These are phyloP conservation scores for Pichia rugopelliculosa DNA, from an alignment of 805 yeast species.

Conservation along the genomic window DNA sequence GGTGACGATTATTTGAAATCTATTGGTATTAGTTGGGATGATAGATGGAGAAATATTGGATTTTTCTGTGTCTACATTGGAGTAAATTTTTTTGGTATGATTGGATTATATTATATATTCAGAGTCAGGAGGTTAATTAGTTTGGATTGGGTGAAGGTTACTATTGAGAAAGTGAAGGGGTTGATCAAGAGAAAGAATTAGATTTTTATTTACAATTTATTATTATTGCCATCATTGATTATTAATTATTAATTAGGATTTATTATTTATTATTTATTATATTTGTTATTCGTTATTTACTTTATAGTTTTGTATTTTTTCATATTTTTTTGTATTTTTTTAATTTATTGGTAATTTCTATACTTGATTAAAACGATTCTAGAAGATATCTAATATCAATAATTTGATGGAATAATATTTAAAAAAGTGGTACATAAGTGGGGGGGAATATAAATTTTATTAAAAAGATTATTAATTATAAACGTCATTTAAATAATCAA, in stretches of 20 bases:
- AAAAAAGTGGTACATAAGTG: too few species aligned
- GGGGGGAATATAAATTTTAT: too few species aligned
- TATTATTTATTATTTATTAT: not conserved
- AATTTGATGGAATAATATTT: too few species aligned
- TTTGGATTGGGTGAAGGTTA: not conserved
- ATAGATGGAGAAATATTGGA: slow-evolving; percentile 65
- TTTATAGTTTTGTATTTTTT: not conserved
- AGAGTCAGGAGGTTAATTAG: slow-evolving; percentile 21
- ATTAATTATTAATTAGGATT: too few species aligned
- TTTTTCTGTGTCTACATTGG: slow-evolving; percentile 48
- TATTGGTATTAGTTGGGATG: slow-evolving; percentile 35
- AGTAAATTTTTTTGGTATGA: slow-evolving; percentile 41
- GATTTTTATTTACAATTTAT: too few species aligned
- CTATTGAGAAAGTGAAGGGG: not conserved
- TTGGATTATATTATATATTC: slow-evolving; percentile 28
- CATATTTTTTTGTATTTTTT: not conserved
- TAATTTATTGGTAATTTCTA: too few species aligned
- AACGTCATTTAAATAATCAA: not conserved
- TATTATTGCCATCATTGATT: too few species aligned
- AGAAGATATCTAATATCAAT: too few species aligned
- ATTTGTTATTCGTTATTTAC: not conserved
- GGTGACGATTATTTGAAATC: slow-evolving; percentile 42
- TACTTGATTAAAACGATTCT: too few species aligned
- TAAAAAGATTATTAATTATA: not conserved
- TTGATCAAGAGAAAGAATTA: not conserved